Percentiles rank a stretch among this genome's conserved stretches.
Conservation (phyloP, 129 eudicot species). For the Flaveria linearis region DNA sequence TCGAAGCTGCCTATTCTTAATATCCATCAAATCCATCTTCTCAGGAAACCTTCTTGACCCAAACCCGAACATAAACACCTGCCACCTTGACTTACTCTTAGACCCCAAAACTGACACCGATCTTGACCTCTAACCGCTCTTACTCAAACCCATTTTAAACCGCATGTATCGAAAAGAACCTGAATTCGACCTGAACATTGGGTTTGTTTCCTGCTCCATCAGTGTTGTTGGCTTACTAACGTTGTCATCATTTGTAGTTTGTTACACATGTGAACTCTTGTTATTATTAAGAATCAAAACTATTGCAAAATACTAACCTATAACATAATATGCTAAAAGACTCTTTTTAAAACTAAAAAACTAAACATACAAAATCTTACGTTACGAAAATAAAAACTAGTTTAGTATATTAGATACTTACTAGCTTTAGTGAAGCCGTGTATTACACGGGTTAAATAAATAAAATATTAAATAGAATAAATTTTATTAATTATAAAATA, state of each 20-base stretch:
- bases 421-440: too few species aligned
- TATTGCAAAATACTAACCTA: too few species aligned
- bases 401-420: too few species aligned
- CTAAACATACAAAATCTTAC: too few species aligned
- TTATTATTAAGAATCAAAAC: too few species aligned
- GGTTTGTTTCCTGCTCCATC: conserved; percentile 23
- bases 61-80: conserved; percentile 43
- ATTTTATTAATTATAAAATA: too few species aligned
- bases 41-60: conserved; percentile 36
- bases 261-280: conserved; percentile 14
- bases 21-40: conserved; percentile 48
- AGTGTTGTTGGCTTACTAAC: neutral
- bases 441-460: too few species aligned
- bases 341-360: too few species aligned
- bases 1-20: conserved; percentile 47
- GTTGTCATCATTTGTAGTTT: neutral
- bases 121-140: conserved; percentile 24
- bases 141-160: conserved; percentile 23
- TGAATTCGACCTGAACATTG: conserved; percentile 33
- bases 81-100: conserved; percentile 52
- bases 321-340: too few species aligned
- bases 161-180: conserved; percentile 40
- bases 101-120: conserved; percentile 28
- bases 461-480: too few species aligned
- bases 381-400: too few species aligned